A percentile compares a stretch with the other conserved stretches of the same genome.
Evolutionary conservation across 345 rosid species (phyloP).

Genomic region (Heritiera littoralis): DNA sequence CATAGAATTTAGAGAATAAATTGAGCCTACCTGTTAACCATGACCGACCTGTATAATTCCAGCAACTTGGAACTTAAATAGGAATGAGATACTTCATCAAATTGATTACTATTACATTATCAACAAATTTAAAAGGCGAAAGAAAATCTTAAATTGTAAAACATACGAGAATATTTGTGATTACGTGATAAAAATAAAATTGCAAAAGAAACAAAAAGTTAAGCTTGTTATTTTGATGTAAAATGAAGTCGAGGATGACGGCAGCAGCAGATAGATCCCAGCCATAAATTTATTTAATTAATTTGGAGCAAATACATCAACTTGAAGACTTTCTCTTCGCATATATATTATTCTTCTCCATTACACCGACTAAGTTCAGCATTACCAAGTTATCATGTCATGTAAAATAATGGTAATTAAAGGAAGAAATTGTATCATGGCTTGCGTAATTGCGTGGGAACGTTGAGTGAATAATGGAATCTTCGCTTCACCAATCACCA

Average conservation of each 20-base stretch:
- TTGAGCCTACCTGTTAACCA: too few relatives aligned
- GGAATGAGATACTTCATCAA: too few relatives aligned
- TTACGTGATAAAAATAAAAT: too few relatives aligned
- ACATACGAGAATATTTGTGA: too few relatives aligned
- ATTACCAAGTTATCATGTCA: neutral
- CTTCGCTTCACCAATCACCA: constrained; percentile 18
- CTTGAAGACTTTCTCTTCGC: neutral
- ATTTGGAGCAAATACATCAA: neutral
- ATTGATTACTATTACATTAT: neutral
- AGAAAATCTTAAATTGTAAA: neutral
- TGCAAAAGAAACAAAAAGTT: neutral
- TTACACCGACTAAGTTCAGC: neutral
- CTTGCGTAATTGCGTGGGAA: constrained; percentile 22
- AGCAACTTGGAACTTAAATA: too few relatives aligned
- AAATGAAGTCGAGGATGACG: neutral
- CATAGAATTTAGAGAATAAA: too few relatives aligned
- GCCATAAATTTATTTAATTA: neutral
- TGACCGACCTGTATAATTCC: too few relatives aligned
- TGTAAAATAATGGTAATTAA: neutral
- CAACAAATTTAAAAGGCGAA: neutral
- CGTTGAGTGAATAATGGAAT: constrained; percentile 22
- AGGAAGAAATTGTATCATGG: neutral
- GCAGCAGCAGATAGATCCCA: neutral
- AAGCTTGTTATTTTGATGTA: neutral
- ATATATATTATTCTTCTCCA: neutral